Base-by-base conservation (phyloP, 148 eudicot genomes). In the Fagopyrum homotropicum region DNA sequence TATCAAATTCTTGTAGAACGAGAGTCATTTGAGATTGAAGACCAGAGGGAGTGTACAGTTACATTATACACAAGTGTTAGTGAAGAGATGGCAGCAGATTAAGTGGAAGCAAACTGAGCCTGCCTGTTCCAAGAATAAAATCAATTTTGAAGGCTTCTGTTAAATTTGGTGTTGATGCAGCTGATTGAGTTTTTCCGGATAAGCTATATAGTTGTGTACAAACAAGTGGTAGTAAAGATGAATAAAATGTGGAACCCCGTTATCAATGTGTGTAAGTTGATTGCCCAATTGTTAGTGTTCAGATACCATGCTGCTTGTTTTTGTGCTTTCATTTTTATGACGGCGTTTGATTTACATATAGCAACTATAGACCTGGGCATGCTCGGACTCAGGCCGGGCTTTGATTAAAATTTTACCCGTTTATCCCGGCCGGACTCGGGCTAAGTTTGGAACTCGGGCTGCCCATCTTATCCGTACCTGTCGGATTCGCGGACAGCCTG, bases 41-140 rank as follows among this genome's bases (percentile, higher is more conserved):
- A 66, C 71, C 71, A 46, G 46, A 45, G 46, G 71, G 17, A 66
- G 71, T 66, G 71, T 66, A 66, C 71, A 66, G 71, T 35, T 66
- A 66, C 71, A 66, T 66, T 66, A 66, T 43, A 66, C 71, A 40
- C 71, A 15, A 66, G 46, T 66, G 71, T 45, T 66, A 14, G 71
- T 66, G 71, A 40, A 66, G 64, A 64, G 19, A 43, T 66, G 17
- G 71, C 46, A 66, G 71, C 40, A 66, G 19, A 14, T 29, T 30
- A 10, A 63, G 43, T 63, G 40, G 45, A 10, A 29, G 69, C 45
- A 66, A 40, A 66, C 40, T 40, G 15, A 9, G 29, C 12, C 47
- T 5, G 71, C 71, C 71, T 40, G 71, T 66, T 66, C 47, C 47
- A 43, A 35, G 71, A 35, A 66, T 11, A 40, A 40, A 43, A 15